Evolutionary conservation across 495 filamentous ascomycete genomes (phyloP), one percentile per base, ranked within the genome.

Genomic region (Tuber umbilicatum): DNA sequence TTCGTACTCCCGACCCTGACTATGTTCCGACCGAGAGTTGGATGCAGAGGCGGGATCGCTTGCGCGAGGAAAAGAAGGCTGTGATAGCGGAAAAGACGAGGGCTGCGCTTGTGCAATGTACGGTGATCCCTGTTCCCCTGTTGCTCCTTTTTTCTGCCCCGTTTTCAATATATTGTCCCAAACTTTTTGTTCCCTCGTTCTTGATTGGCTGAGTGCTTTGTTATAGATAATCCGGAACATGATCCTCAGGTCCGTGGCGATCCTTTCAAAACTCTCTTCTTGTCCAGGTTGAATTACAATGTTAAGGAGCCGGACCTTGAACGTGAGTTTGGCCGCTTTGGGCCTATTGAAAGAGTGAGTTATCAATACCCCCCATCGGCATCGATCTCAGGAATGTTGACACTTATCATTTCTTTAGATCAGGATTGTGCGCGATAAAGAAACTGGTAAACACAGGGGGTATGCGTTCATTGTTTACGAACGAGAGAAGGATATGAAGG

Each of bases 401-500:
- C 71, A 78, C n/a, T 60, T 83, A 73, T 83, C 72, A 16, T 60
- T n/a, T 74, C 39, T 69, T 19, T 80, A 97, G 93, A 97, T 97
- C 82, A 92, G 94, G 70, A 91, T 97, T 80, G 89, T 98, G 75
- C 88, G 88, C 77, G 87, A 90, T 73, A 86, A 91, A 73, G 90
- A 90, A 73, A 89, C 89, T 72, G 94, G 93, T 83, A 97, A 96
- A 84, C 91, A 95, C 83, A 88, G 90, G 78, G 95, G 95, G 76
- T 99, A 99, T 85, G 95, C 93, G 74, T 99, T 99, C 83, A 91
- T 99, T 79, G 94, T 97, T 69, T 99, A 94, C 83, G 94, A 98
- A 85, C 90, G 93, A 81, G 95, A 98, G 84, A 94, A 94, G 85
- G 95, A 99, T 82, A 97, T 99, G 96, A 97, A 97, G 91, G 94